A percentile compares a stretch with the other conserved stretches of the same genome.
Evolutionary conservation across 768 basidiomycete genomes (phyloP).

Genomic region (Exidia glandulosa): DNA sequence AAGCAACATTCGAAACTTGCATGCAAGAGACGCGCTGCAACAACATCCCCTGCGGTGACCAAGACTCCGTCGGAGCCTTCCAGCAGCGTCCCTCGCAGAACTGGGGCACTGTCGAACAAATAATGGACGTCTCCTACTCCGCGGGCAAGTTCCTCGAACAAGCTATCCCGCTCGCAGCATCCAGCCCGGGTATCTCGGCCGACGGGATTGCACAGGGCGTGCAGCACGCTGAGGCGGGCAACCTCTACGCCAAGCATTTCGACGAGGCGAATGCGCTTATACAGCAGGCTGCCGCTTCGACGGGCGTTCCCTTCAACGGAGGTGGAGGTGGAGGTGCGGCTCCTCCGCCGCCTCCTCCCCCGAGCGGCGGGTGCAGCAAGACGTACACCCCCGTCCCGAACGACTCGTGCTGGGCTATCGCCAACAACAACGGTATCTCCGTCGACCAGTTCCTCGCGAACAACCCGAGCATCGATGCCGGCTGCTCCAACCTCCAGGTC

Average conservation of each 20-base stretch:
- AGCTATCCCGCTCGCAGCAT: neutral
- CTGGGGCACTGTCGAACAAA: neutral
- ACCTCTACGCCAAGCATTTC: neutral
- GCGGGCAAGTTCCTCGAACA: neutral
- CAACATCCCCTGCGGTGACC: neutral
- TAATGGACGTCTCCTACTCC: neutral
- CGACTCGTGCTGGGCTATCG: slow-evolving; percentile 40
- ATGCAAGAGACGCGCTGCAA: neutral
- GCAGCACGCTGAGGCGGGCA: neutral
- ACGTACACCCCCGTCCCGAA: slow-evolving; percentile 12
- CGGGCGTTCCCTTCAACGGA: too few species aligned
- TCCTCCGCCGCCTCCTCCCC: neutral
- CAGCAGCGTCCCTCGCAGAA: neutral
- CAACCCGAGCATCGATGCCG: slow-evolving; percentile 51
- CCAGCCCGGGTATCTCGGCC: neutral
- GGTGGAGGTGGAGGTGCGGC: neutral
- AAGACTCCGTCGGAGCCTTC: neutral
- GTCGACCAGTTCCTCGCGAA: slow-evolving; percentile 39
- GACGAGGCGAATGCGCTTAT: neutral
- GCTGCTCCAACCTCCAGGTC: neutral
- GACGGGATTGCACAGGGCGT: neutral
- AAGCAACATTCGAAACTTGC: neutral
- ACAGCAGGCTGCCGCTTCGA: neutral
- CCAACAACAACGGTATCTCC: slow-evolving; percentile 29
- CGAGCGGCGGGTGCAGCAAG: neutral